Evolutionary conservation across 1,284 basidiomycete species (phyloP), one percentile per base, ranked within the genome.

Genomic region (Cystobasidium pallidum): DNA sequence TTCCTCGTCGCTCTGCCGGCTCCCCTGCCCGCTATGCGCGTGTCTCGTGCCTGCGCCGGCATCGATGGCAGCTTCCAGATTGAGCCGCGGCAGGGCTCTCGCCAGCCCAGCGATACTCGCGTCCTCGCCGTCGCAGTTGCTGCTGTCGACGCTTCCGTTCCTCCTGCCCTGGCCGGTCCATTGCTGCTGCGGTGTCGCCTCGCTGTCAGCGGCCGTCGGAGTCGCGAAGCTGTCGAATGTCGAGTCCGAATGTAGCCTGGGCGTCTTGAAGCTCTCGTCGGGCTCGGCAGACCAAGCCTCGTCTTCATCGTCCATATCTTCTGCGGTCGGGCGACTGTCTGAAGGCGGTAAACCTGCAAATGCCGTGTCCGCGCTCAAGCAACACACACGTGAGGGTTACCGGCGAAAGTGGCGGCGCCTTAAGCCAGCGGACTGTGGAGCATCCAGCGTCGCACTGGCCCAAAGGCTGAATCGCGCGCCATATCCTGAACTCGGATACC

Each of bases 201-300:
- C 54, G 30, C 45, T 21, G 30, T 61, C 39, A 21, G 19, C 19
- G 3, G 36, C n/a, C 15, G 58, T 43, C 15, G 58, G 41, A 26
- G 58, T 45, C 47, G 43, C 45, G 47, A 52, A 19, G 43, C 45
- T 49, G 47, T 36, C 47, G 28, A 49, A 52, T 8, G 26, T 49
- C 28, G 13, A 21, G 24, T n/a, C 28, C 6, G 26, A 49, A 19
- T 64, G 45, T 15, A 49, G 62, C 32, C 21, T 61, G 26, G 62
- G 62, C 30, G 62, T 64, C 24, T 30, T 47, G 47, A 64, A 64
- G 62, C 62, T 64, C 19, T 51, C 62, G 32, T 64, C 62, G 4
- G 62, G 62, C 3, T 64, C 62, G 1, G 43, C 62, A n/a, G 62
- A 64, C 62, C 62, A 64, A 15, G 43, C 34, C 21, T 64, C 62